phyloP scores from a whole-genome alignment of 345 rosid species.

The Lepidium africanum region DNA sequence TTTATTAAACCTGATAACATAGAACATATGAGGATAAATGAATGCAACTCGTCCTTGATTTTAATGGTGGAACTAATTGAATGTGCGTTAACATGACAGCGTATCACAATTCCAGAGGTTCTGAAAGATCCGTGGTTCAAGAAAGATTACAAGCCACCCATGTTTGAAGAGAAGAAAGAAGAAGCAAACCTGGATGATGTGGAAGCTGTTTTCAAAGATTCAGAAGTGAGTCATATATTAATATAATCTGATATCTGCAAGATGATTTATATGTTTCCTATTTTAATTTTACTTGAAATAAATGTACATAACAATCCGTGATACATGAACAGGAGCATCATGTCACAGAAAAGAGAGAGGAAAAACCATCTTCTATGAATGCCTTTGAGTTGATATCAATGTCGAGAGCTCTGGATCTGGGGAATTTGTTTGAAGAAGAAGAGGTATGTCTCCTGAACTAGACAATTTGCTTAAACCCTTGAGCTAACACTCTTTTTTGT shows the following conservation, averaged over 20 bases:
- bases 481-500: neutral
- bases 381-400: constrained; percentile 95
- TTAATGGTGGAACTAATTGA: constrained; percentile 10
- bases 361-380: constrained; percentile 84
- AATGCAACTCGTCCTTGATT: neutral
- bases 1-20: neutral
- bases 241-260: neutral
- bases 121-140: constrained; percentile 82
- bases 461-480: neutral
- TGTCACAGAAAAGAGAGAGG: constrained; percentile 82
- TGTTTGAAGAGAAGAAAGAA: constrained; percentile 74
- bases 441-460: constrained; percentile 44
- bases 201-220: constrained; percentile 91
- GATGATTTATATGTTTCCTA: constrained; percentile 28
- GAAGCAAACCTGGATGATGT: constrained; percentile 74
- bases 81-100: constrained; percentile 41
- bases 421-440: constrained; percentile 76
- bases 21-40: neutral
- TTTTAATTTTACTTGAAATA: neutral
- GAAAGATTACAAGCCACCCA: constrained; percentile 64
- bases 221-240: constrained; percentile 44
- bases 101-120: constrained; percentile 73
- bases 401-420: constrained; percentile 91
- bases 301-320: neutral
- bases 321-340: constrained; percentile 61